Base-by-base conservation (phyloP, 129 eudicot species). In the Centrapalus pauciflorus region DNA sequence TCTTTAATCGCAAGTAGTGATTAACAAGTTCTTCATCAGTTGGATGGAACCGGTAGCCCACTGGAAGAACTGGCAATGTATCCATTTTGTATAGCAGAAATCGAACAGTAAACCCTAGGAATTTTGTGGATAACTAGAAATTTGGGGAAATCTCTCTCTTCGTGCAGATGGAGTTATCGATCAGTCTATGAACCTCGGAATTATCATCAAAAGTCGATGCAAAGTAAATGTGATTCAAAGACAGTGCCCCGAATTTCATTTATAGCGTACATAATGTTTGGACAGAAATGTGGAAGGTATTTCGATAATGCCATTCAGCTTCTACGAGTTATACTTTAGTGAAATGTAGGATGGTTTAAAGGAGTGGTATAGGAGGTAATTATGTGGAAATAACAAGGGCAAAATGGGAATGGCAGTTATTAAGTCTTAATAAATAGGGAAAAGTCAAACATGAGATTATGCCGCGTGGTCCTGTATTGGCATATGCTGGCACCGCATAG, bases 1-100 rank as follows among this genome's bases (percentile, higher is more conserved):
- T 90, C 75, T 90, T 90, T 24, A 80, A 72, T 61, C 83, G 74
- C 8, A 90, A 58, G 73, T 84, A 90, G 75, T 90, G 97, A 74
- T 82, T 76, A 20, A 90, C 78, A 3, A 90, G 79, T 59, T 90
- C 96, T 67, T 82, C 93, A 34, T 90, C 97, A 0, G 97, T 90
- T 2, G 97, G 97, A 58, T 87, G 80, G 73, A 90, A 90, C 17
- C 97, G 78, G 66, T 76, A 90, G 2, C 97, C 97, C 28, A 90
- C 93, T 55, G 97, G 96, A 40, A 87, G 72, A 52, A 49, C 52
- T 26, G 87, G 79, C 49, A 51, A 35, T 20, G 50, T 75, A 21
- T 57, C 75, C 80, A 76, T 76, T n/a, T n/a, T 32, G 4, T 17
- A 32, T 28, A 4, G 48, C 27, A 46, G 29, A 29, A 48, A 12